Evolutionary conservation across 1,284 basidiomycete species (phyloP).

Genomic region (Albatrellus sp.): DNA sequence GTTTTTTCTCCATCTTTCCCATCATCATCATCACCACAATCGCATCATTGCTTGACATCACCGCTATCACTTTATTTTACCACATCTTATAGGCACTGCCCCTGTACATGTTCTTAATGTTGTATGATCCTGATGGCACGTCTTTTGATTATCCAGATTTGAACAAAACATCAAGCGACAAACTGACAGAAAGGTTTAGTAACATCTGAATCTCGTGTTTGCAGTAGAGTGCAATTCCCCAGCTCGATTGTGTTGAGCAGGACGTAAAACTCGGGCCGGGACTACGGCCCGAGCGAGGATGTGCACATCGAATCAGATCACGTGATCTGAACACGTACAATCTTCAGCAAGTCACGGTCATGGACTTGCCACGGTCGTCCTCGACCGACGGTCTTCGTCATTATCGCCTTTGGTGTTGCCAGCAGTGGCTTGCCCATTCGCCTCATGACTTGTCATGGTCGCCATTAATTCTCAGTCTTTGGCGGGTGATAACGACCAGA

Average conservation of each 20-base stretch:
- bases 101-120: slow-evolving; percentile 1
- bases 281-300: background rate
- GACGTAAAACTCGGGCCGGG: no score
- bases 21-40: no score
- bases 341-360: slow-evolving; percentile 3
- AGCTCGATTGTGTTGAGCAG: no score
- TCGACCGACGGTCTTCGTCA: background rate
- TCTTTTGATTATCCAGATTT: no score
- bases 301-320: background rate
- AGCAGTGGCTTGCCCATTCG: background rate
- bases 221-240: no score
- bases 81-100: background rate
- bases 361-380: background rate
- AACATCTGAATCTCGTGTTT: no score
- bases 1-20: no score
- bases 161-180: no score
- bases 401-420: background rate
- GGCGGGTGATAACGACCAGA: slow-evolving; percentile 22
- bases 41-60: background rate
- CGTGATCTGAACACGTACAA: slow-evolving; percentile 13
- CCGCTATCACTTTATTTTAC: background rate
- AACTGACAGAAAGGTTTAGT: no score
- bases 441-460: slow-evolving; percentile 1
- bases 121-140: background rate
- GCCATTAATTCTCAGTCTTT: background rate